These are phyloP conservation scores for Candida schatavii DNA, from an alignment of 805 yeast genomes.

Conservation along the genomic window DNA sequence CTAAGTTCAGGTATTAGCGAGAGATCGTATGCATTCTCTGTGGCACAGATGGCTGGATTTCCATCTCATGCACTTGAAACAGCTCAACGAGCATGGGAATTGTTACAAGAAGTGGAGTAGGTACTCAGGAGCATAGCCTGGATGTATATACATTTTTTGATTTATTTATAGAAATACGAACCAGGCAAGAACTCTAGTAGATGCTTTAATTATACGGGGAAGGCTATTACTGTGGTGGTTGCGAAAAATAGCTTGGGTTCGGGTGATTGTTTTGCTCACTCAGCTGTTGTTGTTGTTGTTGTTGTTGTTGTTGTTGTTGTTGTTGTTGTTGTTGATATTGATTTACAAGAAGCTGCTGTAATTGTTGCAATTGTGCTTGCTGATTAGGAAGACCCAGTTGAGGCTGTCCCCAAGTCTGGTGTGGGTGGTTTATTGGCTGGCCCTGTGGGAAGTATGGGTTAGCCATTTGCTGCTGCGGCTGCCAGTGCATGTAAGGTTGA, in stretches of 20 bases:
- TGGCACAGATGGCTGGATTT: conserved; percentile 78
- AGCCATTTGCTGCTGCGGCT: conserved; percentile 2
- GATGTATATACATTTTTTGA: too few relatives aligned
- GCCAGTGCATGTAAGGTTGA: conserved; percentile 1
- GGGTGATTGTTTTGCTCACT: too few relatives aligned
- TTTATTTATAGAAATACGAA: neutral
- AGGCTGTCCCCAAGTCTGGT: neutral
- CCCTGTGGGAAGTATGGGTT: conserved; percentile 7
- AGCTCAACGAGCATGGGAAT: conserved; percentile 39
- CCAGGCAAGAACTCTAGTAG: neutral
- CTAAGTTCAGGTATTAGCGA: conserved; percentile 66
- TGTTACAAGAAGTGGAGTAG: conserved; percentile 7
- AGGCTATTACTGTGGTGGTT: neutral
- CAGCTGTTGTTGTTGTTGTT: too few relatives aligned
- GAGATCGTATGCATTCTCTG: conserved; percentile 72
- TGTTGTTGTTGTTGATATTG: conserved; percentile 16
- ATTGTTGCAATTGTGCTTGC: conserved; percentile 18
- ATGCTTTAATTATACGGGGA: too few relatives aligned
- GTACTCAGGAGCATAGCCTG: too few relatives aligned
- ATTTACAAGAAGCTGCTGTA: conserved; percentile 20
- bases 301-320: conserved; percentile 13
- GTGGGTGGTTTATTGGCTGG: neutral
- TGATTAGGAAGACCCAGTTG: conserved; percentile 1
- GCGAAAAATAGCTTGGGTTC: conserved; percentile 1
- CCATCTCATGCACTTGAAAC: conserved; percentile 55